Evolutionary conservation across 257 asterid species (phyloP).

Genomic region (Solanum chmielewskii): DNA sequence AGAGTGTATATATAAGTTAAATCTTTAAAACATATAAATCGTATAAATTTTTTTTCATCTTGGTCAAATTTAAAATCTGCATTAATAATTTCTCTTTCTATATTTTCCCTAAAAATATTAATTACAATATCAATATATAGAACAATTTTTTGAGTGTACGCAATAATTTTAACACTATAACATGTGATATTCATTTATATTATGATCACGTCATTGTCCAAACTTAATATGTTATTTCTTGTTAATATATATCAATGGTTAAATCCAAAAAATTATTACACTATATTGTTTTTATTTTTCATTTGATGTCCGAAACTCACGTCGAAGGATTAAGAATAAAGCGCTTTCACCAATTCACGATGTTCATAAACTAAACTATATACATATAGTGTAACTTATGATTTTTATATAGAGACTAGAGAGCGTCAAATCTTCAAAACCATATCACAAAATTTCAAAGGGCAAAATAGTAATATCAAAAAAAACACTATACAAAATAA

Average conservation of each 20-base stretch:
- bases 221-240: background rate
- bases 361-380: background rate
- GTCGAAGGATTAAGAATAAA: too few relatives aligned
- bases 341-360: fast-evolving
- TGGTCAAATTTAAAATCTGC: background rate
- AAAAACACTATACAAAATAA: background rate
- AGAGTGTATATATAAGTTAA: background rate
- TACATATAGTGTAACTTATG: background rate
- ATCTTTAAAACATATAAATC: background rate
- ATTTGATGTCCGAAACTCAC: fast-evolving
- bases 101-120: background rate
- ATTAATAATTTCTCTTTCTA: background rate
- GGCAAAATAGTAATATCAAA: background rate
- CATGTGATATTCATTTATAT: background rate
- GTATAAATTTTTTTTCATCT: background rate
- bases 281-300: too few relatives aligned
- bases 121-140: background rate
- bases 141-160: background rate
- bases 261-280: background rate
- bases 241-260: background rate
- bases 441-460: background rate
- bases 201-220: background rate
- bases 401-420: too few relatives aligned
- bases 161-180: background rate
- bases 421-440: background rate